Percentiles rank a stretch among this genome's conserved stretches.
Conservation (phyloP, 768 basidiomycete species). For the Lyophyllum semitale region DNA sequence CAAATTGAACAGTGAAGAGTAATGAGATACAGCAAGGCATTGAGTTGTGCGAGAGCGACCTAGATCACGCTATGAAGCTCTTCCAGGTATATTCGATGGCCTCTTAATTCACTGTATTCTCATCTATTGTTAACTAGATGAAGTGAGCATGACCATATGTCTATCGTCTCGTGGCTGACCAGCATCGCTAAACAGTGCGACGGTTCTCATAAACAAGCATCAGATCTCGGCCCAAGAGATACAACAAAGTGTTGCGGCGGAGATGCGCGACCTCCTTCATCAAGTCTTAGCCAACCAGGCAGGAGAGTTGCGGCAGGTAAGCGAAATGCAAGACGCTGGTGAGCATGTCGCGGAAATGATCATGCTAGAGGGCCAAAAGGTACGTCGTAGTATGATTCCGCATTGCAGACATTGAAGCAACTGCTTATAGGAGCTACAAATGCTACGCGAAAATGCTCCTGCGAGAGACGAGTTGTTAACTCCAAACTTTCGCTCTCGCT, state of each 20-base stretch:
- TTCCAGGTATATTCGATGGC: slow-evolving; percentile 38
- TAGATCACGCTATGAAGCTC: slow-evolving; percentile 40
- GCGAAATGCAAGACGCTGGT: slow-evolving; percentile 40
- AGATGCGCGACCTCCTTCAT: slow-evolving; percentile 39
- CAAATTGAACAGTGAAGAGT: slow-evolving; percentile 40
- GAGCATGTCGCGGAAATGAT: slow-evolving; percentile 43
- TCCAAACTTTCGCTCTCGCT: slow-evolving; percentile 2
- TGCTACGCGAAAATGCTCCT: slow-evolving; percentile 20
- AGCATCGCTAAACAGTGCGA: slow-evolving; percentile 20
- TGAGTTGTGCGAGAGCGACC: slow-evolving; percentile 41
- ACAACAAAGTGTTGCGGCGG: slow-evolving; percentile 30
- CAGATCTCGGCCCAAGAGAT: slow-evolving; percentile 31
- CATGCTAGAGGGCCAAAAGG: slow-evolving; percentile 57
- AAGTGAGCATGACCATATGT: slow-evolving; percentile 17
- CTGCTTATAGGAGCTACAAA: slow-evolving; percentile 28
- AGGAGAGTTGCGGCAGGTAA: slow-evolving; percentile 36
- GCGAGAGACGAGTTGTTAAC: slow-evolving; percentile 6
- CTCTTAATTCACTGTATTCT: background rate
- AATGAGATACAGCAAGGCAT: slow-evolving; percentile 49
- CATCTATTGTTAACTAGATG: slow-evolving; percentile 16
- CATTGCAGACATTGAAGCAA: background rate
- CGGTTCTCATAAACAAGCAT: slow-evolving; percentile 25
- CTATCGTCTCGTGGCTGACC: background rate
- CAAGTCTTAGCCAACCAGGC: slow-evolving; percentile 35
- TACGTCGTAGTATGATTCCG: slow-evolving; percentile 16